Conservation (phyloP, 192 early-diverging fungal species). For the Dispira simplex region DNA sequence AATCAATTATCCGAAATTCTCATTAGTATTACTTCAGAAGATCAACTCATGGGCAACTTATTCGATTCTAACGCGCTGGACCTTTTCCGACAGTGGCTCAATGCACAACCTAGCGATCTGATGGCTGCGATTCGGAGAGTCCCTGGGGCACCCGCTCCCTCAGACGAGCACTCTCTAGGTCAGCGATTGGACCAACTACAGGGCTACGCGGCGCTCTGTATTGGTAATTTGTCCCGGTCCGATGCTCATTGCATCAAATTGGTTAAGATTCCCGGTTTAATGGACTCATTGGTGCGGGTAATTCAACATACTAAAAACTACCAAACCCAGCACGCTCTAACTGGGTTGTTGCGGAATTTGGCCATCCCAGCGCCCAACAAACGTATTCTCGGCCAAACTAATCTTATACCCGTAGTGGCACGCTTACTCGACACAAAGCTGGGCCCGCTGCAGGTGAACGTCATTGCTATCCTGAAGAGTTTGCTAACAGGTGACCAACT, state of each 20-base stretch:
- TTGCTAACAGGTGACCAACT: not conserved
- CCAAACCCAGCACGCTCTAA: conserved; percentile 1
- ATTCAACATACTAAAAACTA: conserved; percentile 6
- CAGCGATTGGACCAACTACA: conserved; percentile 3
- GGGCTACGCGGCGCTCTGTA: not conserved
- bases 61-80: not conserved
- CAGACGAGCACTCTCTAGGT: not conserved
- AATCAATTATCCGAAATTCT: not conserved
- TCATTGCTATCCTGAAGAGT: conserved; percentile 3
- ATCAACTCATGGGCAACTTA: not conserved
- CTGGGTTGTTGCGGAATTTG: conserved; percentile 6
- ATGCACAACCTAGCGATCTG: not conserved
- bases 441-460: conserved; percentile 5
- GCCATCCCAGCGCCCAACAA: conserved; percentile 9
- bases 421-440: conserved; percentile 7
- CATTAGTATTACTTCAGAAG: conserved; percentile 2
- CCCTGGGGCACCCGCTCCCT: not conserved
- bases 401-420: not conserved
- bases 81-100: not conserved
- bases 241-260: not conserved
- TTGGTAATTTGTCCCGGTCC: conserved; percentile 6
- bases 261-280: not conserved
- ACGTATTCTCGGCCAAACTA: not conserved
- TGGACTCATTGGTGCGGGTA: not conserved
- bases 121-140: not conserved